phyloP scores from a whole-genome alignment of 495 filamentous ascomycete genomes.

The Hyaloscypha finlandica region DNA sequence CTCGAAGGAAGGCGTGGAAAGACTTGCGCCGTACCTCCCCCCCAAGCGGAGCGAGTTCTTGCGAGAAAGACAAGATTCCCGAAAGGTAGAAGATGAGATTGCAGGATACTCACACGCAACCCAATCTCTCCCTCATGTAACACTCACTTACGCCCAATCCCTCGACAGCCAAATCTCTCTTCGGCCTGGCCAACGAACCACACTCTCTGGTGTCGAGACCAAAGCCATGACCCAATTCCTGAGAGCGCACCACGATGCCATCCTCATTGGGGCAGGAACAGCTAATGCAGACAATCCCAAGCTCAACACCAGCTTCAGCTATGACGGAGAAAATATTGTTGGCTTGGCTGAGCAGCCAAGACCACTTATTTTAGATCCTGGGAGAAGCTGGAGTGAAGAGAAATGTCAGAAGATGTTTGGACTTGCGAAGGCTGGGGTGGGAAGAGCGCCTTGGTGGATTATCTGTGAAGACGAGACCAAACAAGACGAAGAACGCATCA shows the following conservation, averaged over 20 bases:
- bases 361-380: constrained; percentile 79
- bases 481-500: constrained; percentile 8
- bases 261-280: constrained; percentile 82
- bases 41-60: neutral
- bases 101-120: neutral
- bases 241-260: constrained; percentile 78
- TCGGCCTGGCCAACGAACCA: constrained; percentile 72
- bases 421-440: constrained; percentile 64
- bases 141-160: constrained; percentile 87
- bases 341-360: constrained; percentile 60
- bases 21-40: constrained; percentile 20
- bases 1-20: neutral
- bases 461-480: constrained; percentile 35
- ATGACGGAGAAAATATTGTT: constrained; percentile 49
- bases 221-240: constrained; percentile 93
- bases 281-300: constrained; percentile 82
- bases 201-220: constrained; percentile 75
- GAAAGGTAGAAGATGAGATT: neutral
- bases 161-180: constrained; percentile 80
- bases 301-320: constrained; percentile 74
- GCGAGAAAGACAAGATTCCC: neutral
- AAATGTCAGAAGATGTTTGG: constrained; percentile 54
- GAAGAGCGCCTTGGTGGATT: constrained; percentile 72
- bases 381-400: constrained; percentile 59
- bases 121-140: constrained; percentile 39